Base-by-base conservation (phyloP, 2,329 filamentous ascomycete species). In the Xylaria sp. region DNA sequence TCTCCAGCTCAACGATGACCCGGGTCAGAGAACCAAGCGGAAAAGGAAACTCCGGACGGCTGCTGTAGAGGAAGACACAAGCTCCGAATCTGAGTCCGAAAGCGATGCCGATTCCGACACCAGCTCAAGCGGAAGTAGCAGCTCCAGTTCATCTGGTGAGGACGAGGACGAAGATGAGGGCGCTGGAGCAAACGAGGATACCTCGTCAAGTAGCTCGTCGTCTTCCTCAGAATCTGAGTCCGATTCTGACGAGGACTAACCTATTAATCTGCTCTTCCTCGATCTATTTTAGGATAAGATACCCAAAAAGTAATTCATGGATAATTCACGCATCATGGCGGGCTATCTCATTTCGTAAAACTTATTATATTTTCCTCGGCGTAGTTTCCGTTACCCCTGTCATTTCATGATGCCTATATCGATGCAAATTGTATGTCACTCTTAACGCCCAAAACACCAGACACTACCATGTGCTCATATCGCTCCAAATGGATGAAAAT, bases 41-140 rank as follows among this genome's bases (percentile, higher is more conserved):
- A 83, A 81, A 73, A 80, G 83, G 63, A 90, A 90, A 77, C 79
- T 83, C 62, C 83, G 87, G n/a, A 83, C 80, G 6, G 81, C 81
- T 11, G 81, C 80, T 61, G 76, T 81, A 20, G 82, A 84, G 33
- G 82, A 83, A 66, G 81, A 82, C 71, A 75, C 75, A 4, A 76
- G 74, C 49, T 79, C 77, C 6, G 77, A 78, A 17, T 77, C 75
- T 1, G 80, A 80, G 4, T 80, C 79, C 7, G 79, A 80, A 15
- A 75, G 74, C 31, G 71, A 74, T 6, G 75, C 77, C 31, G 80
- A 79, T 7, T 82, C 80, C 0, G 81, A 81, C 13, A 75, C 77
- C 11, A 78, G 74, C 49, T 77, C 74, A 7, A 68, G 72, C 63
- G 76, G 73, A 20, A 72, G 70, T 40, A 72, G 69, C 63, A 71